phyloP scores from a whole-genome alignment of 106 monocot species.

The Agapanthus africanus region DNA sequence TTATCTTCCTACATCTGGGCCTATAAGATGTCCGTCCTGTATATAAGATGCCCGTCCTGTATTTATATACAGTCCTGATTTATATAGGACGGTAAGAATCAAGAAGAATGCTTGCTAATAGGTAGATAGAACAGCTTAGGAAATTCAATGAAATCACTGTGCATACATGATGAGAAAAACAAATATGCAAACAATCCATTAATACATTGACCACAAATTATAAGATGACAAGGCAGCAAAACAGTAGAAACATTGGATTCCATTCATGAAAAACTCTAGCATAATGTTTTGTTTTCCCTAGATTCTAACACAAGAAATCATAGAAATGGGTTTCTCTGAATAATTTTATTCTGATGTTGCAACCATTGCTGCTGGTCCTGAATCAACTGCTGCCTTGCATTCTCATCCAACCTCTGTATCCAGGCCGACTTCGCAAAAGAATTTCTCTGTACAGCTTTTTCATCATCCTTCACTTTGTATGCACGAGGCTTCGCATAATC shows the following conservation, averaged over 20 bases:
- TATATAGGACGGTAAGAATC: not conserved
- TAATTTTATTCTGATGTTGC: slow-evolving; percentile 30
- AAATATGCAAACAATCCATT: too few species aligned
- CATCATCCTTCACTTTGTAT: not conserved
- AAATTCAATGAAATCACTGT: too few species aligned
- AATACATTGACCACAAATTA: too few species aligned
- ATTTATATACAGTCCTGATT: not conserved
- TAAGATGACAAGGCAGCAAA: too few species aligned
- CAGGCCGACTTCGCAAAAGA: not conserved
- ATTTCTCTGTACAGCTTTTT: not conserved
- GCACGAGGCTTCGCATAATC: not conserved
- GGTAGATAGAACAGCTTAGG: too few species aligned
- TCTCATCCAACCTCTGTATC: slow-evolving; percentile 4
- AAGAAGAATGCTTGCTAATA: not conserved
- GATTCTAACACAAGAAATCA: not conserved
- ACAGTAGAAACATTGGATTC: not conserved
- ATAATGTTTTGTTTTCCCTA: not conserved
- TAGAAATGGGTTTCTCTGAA: slow-evolving; percentile 14
- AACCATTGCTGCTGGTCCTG: slow-evolving; percentile 26
- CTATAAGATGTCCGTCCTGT: too few species aligned
- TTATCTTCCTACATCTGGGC: too few species aligned
- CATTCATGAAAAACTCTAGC: not conserved
- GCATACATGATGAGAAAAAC: too few species aligned
- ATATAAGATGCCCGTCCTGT: too few species aligned
- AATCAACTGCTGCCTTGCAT: slow-evolving; percentile 13